Conservation (phyloP, 176 grass and related monocot species). For the Otatea glauca region DNA sequence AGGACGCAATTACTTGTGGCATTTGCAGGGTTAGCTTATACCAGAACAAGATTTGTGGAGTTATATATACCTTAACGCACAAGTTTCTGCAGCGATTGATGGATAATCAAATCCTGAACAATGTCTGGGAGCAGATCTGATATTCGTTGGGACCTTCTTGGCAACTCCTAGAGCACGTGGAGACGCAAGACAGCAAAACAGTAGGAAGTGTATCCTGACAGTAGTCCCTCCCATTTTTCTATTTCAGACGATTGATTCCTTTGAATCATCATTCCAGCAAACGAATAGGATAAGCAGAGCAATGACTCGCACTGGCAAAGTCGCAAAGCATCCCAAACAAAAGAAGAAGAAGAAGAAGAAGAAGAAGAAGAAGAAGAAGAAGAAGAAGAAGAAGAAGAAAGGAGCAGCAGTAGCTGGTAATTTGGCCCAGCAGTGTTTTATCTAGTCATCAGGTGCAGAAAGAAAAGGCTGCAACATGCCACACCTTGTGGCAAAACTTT, state of each 20-base stretch:
- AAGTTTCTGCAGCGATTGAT: too few species aligned
- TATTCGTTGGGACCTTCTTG: not conserved
- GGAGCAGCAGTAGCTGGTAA: too few species aligned
- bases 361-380: too few species aligned
- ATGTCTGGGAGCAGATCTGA: not conserved
- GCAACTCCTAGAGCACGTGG: slow-evolving; percentile 24
- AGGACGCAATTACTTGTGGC: not conserved
- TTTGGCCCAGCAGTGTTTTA: too few species aligned
- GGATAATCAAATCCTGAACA: not conserved
- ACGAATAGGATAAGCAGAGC: not conserved
- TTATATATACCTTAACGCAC: too few species aligned
- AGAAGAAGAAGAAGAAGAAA: too few species aligned
- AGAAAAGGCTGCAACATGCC: not conserved
- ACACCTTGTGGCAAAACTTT: not conserved
- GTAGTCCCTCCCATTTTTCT: not conserved
- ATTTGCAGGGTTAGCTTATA: not conserved
- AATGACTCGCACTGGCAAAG: not conserved
- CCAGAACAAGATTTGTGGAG: too few species aligned
- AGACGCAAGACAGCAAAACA: not conserved
- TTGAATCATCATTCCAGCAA: slow-evolving; percentile 14
- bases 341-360: too few species aligned
- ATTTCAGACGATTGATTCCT: not conserved
- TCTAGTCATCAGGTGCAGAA: not conserved
- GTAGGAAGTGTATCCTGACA: slow-evolving; percentile 4
- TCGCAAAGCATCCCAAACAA: not conserved